Conservation (phyloP, 176 grass and related monocot species). For the Cenchrus fungigraminus region DNA sequence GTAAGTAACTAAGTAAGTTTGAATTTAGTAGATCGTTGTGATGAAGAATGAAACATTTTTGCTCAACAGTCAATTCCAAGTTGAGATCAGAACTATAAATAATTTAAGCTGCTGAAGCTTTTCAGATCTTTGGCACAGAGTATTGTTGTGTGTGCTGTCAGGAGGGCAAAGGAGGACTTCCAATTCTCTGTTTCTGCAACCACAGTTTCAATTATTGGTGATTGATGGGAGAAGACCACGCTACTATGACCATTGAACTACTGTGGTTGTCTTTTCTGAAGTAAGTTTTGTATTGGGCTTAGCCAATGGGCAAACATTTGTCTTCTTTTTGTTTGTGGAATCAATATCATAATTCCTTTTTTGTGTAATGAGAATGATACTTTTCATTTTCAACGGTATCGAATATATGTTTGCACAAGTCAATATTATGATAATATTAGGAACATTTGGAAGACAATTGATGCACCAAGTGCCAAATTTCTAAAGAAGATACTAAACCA, state of each 20-base stretch:
- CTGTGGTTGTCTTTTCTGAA: conserved; percentile 31
- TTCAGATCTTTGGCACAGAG: conserved; percentile 17
- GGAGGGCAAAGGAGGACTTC: conserved; percentile 31
- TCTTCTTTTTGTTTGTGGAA: background rate
- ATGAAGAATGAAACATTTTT: background rate
- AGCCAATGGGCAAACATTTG: background rate
- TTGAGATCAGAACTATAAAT: background rate
- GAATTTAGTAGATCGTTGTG: background rate
- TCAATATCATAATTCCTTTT: background rate
- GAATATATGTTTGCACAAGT: conserved; percentile 27
- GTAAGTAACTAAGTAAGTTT: background rate
- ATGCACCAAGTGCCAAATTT: conserved; percentile 10
- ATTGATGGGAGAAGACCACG: conserved; percentile 33
- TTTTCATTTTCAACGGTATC: conserved; percentile 28
- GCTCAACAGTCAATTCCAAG: conserved; percentile 1
- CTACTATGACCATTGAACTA: conserved; percentile 37
- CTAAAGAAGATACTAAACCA: background rate
- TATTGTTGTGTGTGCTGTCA: conserved; percentile 25
- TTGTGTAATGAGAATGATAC: background rate
- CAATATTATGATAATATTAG: conserved; percentile 10
- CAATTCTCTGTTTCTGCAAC: conserved; percentile 32
- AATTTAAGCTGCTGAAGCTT: conserved; percentile 10
- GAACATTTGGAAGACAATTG: conserved; percentile 26
- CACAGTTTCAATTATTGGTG: conserved; percentile 38
- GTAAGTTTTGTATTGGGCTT: conserved; percentile 13